Evolutionary conservation across 257 asterid genomes (phyloP), one percentile per base, ranked within the genome.

Genomic region (Plantago elongata): DNA sequence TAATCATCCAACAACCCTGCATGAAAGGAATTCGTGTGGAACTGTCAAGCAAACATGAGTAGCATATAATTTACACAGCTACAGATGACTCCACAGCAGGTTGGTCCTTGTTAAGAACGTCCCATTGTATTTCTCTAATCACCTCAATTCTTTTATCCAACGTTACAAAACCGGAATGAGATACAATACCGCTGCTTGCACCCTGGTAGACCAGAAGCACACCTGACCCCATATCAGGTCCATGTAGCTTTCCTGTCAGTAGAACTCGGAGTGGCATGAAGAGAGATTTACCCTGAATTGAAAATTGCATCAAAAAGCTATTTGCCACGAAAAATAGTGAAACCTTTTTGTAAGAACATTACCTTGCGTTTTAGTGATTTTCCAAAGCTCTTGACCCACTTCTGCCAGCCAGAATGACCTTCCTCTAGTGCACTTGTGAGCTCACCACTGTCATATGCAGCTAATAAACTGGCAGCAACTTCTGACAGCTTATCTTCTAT

Each of bases 291-390:
- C 99, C 99, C 99, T 92, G 85, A 58, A 54, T 55, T 57, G 45
- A n/a, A 67, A 52, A 18, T 51, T 14, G 57, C 27, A 10, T 49
- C 16, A 43, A n/a, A 9, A 30, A 5, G 17, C n/a, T 1, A n/a
- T 5, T 45, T 11, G 29, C 5, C 5, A 12, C 13, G 18, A 13
- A 51, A 10, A 37, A n/a, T 17, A 3, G 45, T 12, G 10, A 15
- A 49, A 34, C 8, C 45, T 46, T 57, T 60, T 14, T 18, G 34
- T 9, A 4, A 15, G 40, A 27, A 61, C 56, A 86, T 45, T 63
- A 91, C 99, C 97, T 89, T 92, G 81, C 99, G 95, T 50, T 89
- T 84, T 69, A 79, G 78, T n/a, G 66, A 62, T 86, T 88, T 88
- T 57, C 96, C 98, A 57, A 88, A 91, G 76, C 81, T 70, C 80